Base-by-base conservation (phyloP, 192 early-diverging fungal species). In the Podila minutissima region DNA sequence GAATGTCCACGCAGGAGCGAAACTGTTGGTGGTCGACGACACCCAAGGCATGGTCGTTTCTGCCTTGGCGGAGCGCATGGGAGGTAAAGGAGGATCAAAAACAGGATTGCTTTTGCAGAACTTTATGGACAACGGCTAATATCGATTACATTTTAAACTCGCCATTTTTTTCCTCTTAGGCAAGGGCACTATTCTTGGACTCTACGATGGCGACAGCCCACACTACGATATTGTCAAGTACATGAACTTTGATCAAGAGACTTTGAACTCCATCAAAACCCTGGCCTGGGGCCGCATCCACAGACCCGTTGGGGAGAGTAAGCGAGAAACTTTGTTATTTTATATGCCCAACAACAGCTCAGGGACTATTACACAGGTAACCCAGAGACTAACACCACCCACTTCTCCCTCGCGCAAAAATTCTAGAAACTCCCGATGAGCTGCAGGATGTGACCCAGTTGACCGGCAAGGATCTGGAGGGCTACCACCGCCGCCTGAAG, bases 11-110 rank as follows among this genome's bases (percentile, higher is more conserved):
- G 85, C 94, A 37, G 64, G 86, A 49, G 84, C 87, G 9, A 90
- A 91, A 13, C 53, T 95, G 8, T 75, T 99, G 59, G 91, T 95
- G 15, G 93, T 96, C 0, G 98, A 99, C 82, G 97, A 98, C 65
- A 93, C 92, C 0, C 94, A 94, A 58, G 98, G 97, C 15, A 85
- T 99, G 67, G 37, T 99, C 0, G 76, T 94, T 6, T 79, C 90
- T 7, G 93, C 95, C 1, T 72, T 97, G n/a, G 86, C 95, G 32
- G 94, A 97, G 71, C 91, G 96, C 31, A 91, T 96, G 74, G 87
- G 82, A 29, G 88, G 83, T 78, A 71, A 71, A 49, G 26, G 0
- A 29, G 29, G 29, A 29, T 29, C 29, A 29, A 29, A 29, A 29
- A 29, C 29, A 29, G 29, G 29, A 3, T 29, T 1, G 29, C 29